Base-by-base conservation (phyloP, 2,329 filamentous ascomycete genomes). In the Fusarium sp. region DNA sequence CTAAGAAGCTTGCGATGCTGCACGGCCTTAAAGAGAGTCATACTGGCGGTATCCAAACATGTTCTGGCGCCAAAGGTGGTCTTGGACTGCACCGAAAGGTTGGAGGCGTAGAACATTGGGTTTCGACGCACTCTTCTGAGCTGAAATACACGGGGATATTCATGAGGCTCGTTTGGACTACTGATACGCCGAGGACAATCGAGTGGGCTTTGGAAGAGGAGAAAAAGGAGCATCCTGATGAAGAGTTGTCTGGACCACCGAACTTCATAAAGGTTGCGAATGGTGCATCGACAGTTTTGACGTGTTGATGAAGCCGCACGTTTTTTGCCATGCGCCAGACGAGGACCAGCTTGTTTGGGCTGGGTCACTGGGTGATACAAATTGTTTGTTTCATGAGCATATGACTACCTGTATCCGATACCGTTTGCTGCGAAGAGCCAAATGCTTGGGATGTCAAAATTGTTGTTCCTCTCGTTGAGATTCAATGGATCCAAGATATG, bases 21-120 rank as follows among this genome's bases (percentile, higher is more conserved):
- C 76, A 79, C 26, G 75, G 76, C 0, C 45, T 79, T 0, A 79
- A 79, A 22, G 77, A 79, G 48, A 75, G 70, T 6, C 49, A 61
- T 26, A 63, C 70, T 0, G 62, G 45, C 1, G 70, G 73, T 0
- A 15, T n/a, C 0, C 49, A 64, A 62, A 75, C 67, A n/a, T 69
- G 59, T 0, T 63, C 63, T 2, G 76, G 76, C 0, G 76, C 55
- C 9, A 75, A 70, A 8, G 70, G 59, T 0, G 77, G 77, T 2
- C 68, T 79, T 4, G 70, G 54, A 2, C 39, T 79, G 7, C 67
- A 76, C 14, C 64, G 76, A 42, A 76, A 70, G 36, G 45, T 75
- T 13, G 75, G 76, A 13, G 74, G 70, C 1, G 55, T 69, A 24
- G 69, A 72, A 31, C 69, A 77, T n/a, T 79, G 77, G 77, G 14